Evolutionary conservation across 2,329 filamentous ascomycete species (phyloP).

Genomic region (Claviceps purpurea): DNA sequence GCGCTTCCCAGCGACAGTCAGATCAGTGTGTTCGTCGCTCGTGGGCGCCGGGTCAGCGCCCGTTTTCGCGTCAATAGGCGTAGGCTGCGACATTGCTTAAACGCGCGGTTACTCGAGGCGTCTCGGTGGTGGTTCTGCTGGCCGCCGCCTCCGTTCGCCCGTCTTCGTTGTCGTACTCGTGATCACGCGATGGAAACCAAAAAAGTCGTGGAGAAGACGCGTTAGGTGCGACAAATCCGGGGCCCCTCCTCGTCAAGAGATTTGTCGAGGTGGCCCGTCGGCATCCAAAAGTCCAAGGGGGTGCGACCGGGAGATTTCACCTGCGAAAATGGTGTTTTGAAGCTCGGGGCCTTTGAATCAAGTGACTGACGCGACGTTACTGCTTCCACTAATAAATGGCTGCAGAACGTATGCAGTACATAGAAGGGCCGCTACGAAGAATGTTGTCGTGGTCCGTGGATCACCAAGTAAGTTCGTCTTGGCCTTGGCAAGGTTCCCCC

Average conservation of each 20-base stretch:
- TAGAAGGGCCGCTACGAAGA: constrained; percentile 20
- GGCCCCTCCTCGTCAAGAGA: constrained; percentile 22
- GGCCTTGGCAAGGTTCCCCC: constrained; percentile 8
- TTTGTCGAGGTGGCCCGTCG: constrained; percentile 16
- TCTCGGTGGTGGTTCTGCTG: constrained; percentile 10
- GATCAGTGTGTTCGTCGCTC: constrained; percentile 16
- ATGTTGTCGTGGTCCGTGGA: constrained; percentile 21
- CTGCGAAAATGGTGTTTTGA: constrained; percentile 7
- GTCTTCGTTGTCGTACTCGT: constrained; percentile 14
- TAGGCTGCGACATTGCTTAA: constrained; percentile 28
- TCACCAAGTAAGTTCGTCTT: constrained; percentile 13
- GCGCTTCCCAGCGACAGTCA: constrained; percentile 34
- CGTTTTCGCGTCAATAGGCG: constrained; percentile 23
- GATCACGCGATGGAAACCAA: constrained; percentile 21
- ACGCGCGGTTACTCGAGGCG: constrained; percentile 7
- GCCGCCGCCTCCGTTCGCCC: constrained; percentile 18
- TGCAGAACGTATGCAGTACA: constrained; percentile 14
- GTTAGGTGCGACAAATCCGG: constrained; percentile 28
- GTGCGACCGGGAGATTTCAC: constrained; percentile 15
- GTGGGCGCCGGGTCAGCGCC: constrained; percentile 24
- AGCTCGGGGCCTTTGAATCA: constrained; percentile 3
- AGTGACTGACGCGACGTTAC: constrained; percentile 8
- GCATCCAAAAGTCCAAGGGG: constrained; percentile 17
- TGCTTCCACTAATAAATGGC: constrained; percentile 11
- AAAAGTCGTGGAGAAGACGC: constrained; percentile 14